Percentiles rank a stretch among this genome's conserved stretches.
Conservation (phyloP, 2,329 filamentous ascomycete species). For the Colletotrichum abscissum region DNA sequence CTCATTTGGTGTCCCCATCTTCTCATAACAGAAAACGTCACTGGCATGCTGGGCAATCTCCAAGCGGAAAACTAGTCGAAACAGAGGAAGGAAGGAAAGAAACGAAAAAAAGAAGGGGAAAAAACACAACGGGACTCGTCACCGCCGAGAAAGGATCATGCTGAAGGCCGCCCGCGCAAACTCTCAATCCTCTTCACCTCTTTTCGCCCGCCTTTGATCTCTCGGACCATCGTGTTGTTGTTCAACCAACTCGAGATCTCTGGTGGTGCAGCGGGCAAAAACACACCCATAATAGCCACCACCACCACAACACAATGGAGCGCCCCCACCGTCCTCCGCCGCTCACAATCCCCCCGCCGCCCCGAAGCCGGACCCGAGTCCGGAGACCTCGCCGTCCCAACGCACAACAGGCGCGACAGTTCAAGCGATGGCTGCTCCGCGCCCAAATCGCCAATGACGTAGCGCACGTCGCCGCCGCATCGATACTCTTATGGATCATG, state of each 20-base stretch:
- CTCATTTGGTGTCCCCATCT: background rate
- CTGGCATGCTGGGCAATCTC: constrained; percentile 20
- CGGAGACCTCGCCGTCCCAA: constrained; percentile 15
- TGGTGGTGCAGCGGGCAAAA: background rate
- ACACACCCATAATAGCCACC: background rate
- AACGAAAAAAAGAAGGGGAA: background rate
- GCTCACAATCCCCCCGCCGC: constrained; percentile 45
- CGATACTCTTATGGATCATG: constrained; percentile 46
- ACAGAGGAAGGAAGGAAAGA: background rate
- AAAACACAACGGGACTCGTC: background rate
- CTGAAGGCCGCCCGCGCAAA: background rate
- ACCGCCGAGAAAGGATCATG: constrained; percentile 5
- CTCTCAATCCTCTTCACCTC: background rate
- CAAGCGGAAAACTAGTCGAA: background rate
- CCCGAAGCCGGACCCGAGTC: constrained; percentile 26
- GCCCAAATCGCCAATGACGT: constrained; percentile 45
- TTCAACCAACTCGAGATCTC: background rate
- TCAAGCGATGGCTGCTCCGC: constrained; percentile 30
- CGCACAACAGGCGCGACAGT: constrained; percentile 16
- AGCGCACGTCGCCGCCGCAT: constrained; percentile 44
- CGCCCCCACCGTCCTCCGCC: constrained; percentile 45
- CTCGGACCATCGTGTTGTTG: background rate
- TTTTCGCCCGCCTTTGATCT: background rate
- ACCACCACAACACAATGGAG: constrained; percentile 39
- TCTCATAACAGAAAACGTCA: constrained; percentile 11